These are phyloP conservation scores for Pythium scleroteichum DNA, from an alignment of 352 stramenopile species.

Conservation along the genomic window DNA sequence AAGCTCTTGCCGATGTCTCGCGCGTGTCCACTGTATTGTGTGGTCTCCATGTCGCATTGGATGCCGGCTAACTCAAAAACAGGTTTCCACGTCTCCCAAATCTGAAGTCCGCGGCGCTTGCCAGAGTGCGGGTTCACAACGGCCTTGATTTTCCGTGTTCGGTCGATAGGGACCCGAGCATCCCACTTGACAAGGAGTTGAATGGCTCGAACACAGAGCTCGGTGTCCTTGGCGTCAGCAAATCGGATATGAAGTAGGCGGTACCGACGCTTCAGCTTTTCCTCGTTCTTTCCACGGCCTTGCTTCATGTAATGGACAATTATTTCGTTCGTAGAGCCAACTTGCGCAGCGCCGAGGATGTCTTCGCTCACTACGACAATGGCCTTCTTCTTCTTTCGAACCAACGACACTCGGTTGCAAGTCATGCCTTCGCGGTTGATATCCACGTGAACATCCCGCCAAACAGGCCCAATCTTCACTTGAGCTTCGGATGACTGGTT, in stretches of 20 bases:
- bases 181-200: conserved; percentile 69
- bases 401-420: conserved; percentile 54
- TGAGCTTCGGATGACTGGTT: conserved; percentile 32
- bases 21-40: conserved; percentile 67
- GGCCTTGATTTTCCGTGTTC: conserved; percentile 65
- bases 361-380: conserved; percentile 57
- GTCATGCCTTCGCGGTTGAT: conserved; percentile 57
- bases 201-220: conserved; percentile 41
- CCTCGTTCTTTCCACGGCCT: conserved; percentile 52
- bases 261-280: conserved; percentile 58
- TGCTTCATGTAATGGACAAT: conserved; percentile 69
- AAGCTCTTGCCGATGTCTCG: conserved; percentile 68
- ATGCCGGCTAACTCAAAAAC: conserved; percentile 67
- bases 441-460: conserved; percentile 49
- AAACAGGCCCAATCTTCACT: conserved; percentile 50
- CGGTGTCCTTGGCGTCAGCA: conserved; percentile 25
- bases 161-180: conserved; percentile 57
- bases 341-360: conserved; percentile 36
- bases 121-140: conserved; percentile 80
- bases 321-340: conserved; percentile 34
- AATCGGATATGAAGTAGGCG: conserved; percentile 45
- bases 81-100: conserved; percentile 60
- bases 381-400: conserved; percentile 62
- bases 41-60: conserved; percentile 77
- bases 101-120: conserved; percentile 54